Conservation (phyloP, 805 yeast species). For the Torulaspora delbrueckii region DNA sequence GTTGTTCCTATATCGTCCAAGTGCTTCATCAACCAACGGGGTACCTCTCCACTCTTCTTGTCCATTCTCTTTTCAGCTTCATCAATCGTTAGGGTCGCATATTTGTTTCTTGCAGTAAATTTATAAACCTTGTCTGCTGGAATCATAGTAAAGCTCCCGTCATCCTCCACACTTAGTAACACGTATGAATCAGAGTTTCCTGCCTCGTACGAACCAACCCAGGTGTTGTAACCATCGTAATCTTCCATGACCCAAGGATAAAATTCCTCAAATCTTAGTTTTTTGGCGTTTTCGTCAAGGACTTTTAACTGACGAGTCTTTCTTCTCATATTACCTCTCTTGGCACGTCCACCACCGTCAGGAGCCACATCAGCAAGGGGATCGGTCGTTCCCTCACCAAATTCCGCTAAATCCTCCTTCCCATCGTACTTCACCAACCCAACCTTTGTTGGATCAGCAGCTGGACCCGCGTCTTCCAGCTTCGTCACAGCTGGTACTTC, state of each 20-base stretch:
- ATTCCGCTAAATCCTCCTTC: conserved; percentile 38
- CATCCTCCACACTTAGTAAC: conserved; percentile 74
- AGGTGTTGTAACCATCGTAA: conserved; percentile 87
- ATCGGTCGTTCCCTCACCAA: conserved; percentile 35
- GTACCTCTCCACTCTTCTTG: conserved; percentile 61
- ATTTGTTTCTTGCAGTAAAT: conserved; percentile 89
- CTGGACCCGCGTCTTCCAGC: conserved; percentile 37
- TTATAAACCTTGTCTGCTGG: conserved; percentile 93
- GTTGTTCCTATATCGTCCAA: conserved; percentile 58
- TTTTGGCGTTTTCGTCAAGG: conserved; percentile 77
- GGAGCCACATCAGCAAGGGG: conserved; percentile 74
- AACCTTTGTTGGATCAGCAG: conserved; percentile 36
- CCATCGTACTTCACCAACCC: conserved; percentile 41
- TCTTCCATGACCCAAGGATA: conserved; percentile 99
- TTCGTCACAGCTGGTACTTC: conserved; percentile 24
- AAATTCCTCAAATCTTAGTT: conserved; percentile 87
- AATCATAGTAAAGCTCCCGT: conserved; percentile 79
- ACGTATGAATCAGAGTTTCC: conserved; percentile 80
- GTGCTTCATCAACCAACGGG: conserved; percentile 95
- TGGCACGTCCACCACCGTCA: conserved; percentile 78
- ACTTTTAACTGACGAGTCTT: conserved; percentile 81
- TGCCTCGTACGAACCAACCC: conserved; percentile 95
- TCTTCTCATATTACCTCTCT: conserved; percentile 56
- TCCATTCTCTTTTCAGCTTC: conserved; percentile 96
- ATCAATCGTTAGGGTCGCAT: conserved; percentile 88